phyloP scores from a whole-genome alignment of 768 basidiomycete genomes.

The Rossbeevera mucosa region DNA sequence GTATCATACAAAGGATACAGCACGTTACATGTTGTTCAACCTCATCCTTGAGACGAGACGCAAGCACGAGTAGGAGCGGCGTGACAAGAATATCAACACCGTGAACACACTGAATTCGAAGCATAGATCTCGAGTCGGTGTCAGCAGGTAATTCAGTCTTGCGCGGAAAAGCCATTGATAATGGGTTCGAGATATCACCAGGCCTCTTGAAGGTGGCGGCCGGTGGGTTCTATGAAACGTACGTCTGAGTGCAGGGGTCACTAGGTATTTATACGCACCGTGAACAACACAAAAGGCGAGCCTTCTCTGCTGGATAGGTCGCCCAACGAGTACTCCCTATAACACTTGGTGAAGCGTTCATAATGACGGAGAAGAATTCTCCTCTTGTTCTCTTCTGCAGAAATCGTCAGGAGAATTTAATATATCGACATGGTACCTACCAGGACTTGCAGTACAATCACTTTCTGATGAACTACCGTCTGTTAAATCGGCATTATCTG shows the following conservation, averaged over 20 bases:
- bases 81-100: conserved; percentile 45
- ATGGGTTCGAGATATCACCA: neutral
- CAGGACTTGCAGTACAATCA: conserved; percentile 39
- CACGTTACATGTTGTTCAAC: conserved; percentile 41
- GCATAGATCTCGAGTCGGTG: conserved; percentile 8
- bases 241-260: neutral
- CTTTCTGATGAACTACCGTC: conserved; percentile 40
- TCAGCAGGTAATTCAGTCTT: neutral
- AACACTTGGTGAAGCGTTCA: conserved; percentile 45
- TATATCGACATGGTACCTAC: conserved; percentile 10
- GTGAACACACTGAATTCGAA: conserved; percentile 38
- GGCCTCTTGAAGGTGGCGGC: conserved; percentile 6
- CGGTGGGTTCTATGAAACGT: conserved; percentile 11
- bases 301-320: conserved; percentile 43
- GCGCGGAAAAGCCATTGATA: conserved; percentile 3
- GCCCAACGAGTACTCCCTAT: conserved; percentile 33
- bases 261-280: conserved; percentile 32
- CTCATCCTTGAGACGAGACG: conserved; percentile 45
- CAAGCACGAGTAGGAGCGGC: conserved; percentile 48
- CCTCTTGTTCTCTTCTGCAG: conserved; percentile 14
- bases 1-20: neutral
- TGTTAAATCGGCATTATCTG: conserved; percentile 68
- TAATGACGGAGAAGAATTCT: conserved; percentile 42
- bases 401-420: conserved; percentile 9
- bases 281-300: conserved; percentile 42